phyloP scores from a whole-genome alignment of 257 asterid species.

The Primulina huaijiensis region DNA sequence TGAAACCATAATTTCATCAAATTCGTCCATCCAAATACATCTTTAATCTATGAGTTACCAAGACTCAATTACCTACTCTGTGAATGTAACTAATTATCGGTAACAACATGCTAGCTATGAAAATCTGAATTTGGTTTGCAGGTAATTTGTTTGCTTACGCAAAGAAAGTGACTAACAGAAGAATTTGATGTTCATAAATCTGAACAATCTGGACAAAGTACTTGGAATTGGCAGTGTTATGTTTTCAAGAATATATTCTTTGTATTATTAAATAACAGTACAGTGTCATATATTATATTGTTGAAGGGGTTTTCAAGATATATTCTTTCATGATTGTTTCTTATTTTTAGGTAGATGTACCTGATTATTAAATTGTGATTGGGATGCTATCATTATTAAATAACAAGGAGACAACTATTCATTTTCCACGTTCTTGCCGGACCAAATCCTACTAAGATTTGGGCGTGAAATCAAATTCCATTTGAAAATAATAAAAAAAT shows the following conservation, averaged over 20 bases:
- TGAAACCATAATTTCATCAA: too few relatives aligned
- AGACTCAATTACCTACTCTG: too few relatives aligned
- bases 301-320: conserved; percentile 24
- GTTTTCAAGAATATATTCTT: conserved; percentile 5
- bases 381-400: background rate
- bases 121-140: background rate
- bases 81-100: too few relatives aligned
- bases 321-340: conserved; percentile 36
- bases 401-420: background rate
- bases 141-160: background rate
- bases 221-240: conserved; percentile 32
- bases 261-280: background rate
- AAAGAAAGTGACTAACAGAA: conserved; percentile 3
- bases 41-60: too few relatives aligned
- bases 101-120: too few relatives aligned
- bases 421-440: background rate
- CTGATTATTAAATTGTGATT: conserved; percentile 19
- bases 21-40: too few relatives aligned
- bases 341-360: conserved; percentile 45
- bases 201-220: conserved; percentile 30
- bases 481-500: too few relatives aligned
- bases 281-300: background rate
- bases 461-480: background rate
- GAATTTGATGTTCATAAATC: conserved; percentile 11
- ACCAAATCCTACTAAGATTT: background rate